These are phyloP conservation scores for Ophiostoma himal-ulmi DNA, from an alignment of 2,329 filamentous ascomycete genomes.

Conservation along the genomic window DNA sequence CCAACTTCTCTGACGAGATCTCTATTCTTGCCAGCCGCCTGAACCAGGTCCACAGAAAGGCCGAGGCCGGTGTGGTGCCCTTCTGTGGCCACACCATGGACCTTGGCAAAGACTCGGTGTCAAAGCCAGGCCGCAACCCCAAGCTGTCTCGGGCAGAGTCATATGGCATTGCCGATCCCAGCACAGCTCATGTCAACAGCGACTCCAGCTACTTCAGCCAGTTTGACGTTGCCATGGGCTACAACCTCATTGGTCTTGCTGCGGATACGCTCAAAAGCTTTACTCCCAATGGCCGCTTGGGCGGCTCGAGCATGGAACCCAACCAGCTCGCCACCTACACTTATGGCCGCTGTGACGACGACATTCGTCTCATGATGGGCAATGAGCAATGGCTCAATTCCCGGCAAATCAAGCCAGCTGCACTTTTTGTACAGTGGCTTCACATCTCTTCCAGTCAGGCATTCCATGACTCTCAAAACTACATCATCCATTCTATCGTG, in stretches of 20 bases:
- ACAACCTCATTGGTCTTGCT: conserved; percentile 1
- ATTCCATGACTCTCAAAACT: not conserved
- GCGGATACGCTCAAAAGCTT: not conserved
- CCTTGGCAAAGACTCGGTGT: not conserved
- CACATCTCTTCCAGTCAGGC: not conserved
- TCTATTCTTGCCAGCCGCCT: not conserved
- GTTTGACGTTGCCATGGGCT: conserved; percentile 15
- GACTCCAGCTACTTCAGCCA: not conserved
- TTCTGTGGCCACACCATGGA: conserved; percentile 7
- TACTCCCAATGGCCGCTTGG: not conserved
- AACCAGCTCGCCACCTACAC: not conserved
- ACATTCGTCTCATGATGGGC: not conserved
- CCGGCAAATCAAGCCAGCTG: not conserved
- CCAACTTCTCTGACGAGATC: conserved; percentile 7
- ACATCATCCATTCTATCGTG: not conserved
- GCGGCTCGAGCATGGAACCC: not conserved
- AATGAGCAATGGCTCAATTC: not conserved
- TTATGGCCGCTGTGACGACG: conserved; percentile 1
- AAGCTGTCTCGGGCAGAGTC: not conserved
- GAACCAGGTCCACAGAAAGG: not conserved
- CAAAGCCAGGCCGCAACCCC: no score
- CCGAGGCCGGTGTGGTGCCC: conserved; percentile 11
- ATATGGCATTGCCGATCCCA: not conserved
- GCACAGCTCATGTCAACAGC: not conserved
- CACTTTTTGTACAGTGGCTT: not conserved